Evolutionary conservation across 306 rosid species (phyloP), one percentile per base, ranked within the genome.

Genomic region (Cyamopsis tetragonoloba): DNA sequence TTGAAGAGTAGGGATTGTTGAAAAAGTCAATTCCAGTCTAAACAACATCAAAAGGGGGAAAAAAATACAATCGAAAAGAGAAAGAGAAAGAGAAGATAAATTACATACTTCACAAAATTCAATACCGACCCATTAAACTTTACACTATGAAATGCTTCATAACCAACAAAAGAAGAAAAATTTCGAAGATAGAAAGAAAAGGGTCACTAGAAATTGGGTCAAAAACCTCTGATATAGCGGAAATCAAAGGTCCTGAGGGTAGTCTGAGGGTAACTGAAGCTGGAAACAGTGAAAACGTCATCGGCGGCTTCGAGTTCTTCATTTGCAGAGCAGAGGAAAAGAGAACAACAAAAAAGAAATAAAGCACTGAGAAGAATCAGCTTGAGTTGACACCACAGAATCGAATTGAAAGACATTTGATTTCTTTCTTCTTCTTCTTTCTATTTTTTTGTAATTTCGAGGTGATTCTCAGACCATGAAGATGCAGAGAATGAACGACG

Each of bases 191-290:
- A 60, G 3, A n/a, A 34, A 64, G 9, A 62, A 68, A 81, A 78
- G 70, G 66, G 82, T 62, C 3, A 28, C n/a, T 0, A 12, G 12
- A 10, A 66, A 75, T 3, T 2, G 26, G 48, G 7, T 28, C 6
- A 58, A 58, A 9, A 7, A 92, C 99, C 99, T 86, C 99, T 81
- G 49, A 90, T 84, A 70, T 89, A 93, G 6, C 85, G 93, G 15
- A 73, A 81, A 50, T 82, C 91, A 75, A 72, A 93, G 54, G 86
- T 80, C 67, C 59, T 72, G 70, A 93, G 66, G n/a, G 74, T 48
- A 8, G 90, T 80, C 42, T 80, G 53, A 32, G 95, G 95, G 74
- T 88, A 93, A 66, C 79, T 80, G 79, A 90, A 85, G 88, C 85
- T 88, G 71, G 96, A 93, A 80, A 88, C 68, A 55, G 83, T 88